These are phyloP conservation scores for Saccharomycopsis sp. DNA, from an alignment of 805 yeast species.

Conservation along the genomic window DNA sequence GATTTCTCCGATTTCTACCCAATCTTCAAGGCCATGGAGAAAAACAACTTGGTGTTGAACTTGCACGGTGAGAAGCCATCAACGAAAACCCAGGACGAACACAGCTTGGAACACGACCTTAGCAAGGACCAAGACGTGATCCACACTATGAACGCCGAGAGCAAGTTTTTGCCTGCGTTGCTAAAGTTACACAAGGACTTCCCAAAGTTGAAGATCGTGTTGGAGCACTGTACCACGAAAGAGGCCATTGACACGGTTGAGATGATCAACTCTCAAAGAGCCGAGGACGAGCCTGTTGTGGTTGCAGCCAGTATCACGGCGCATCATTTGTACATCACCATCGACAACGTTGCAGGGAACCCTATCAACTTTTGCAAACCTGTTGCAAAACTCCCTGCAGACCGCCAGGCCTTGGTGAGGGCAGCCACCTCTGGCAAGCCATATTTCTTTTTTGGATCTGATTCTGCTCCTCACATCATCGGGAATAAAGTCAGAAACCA, in stretches of 20 bases:
- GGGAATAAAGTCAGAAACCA: slow-evolving; percentile 64
- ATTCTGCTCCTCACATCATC: slow-evolving; percentile 94
- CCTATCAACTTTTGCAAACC: slow-evolving; percentile 96
- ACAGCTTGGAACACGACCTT: slow-evolving; percentile 24
- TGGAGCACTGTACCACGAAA: slow-evolving; percentile 53
- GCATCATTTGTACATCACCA: slow-evolving; percentile 81
- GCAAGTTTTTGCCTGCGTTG: slow-evolving; percentile 83
- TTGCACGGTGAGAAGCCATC: slow-evolving; percentile 95
- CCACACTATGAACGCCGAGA: slow-evolving; percentile 90
- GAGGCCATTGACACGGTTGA: slow-evolving; percentile 77
- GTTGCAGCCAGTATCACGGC: slow-evolving; percentile 95
- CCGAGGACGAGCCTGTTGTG: slow-evolving; percentile 32
- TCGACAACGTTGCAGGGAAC: slow-evolving; percentile 95
- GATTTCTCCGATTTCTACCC: slow-evolving; percentile 87
- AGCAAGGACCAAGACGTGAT: no score
- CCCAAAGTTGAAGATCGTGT: slow-evolving; percentile 15
- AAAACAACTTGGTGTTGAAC: slow-evolving; percentile 67
- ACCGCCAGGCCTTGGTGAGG: slow-evolving; percentile 64
- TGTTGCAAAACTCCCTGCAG: slow-evolving; percentile 87
- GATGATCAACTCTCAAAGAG: slow-evolving; percentile 41
- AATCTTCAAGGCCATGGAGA: slow-evolving; percentile 80
- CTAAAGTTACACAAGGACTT: slow-evolving; percentile 42
- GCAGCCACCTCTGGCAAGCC: slow-evolving; percentile 93
- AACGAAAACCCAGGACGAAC: slow-evolving; percentile 21
- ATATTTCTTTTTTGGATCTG: slow-evolving; percentile 93